Evolutionary conservation across 176 grass and related monocot genomes (phyloP), one percentile per base, ranked within the genome.

Genomic region (Panicum miliaceum): DNA sequence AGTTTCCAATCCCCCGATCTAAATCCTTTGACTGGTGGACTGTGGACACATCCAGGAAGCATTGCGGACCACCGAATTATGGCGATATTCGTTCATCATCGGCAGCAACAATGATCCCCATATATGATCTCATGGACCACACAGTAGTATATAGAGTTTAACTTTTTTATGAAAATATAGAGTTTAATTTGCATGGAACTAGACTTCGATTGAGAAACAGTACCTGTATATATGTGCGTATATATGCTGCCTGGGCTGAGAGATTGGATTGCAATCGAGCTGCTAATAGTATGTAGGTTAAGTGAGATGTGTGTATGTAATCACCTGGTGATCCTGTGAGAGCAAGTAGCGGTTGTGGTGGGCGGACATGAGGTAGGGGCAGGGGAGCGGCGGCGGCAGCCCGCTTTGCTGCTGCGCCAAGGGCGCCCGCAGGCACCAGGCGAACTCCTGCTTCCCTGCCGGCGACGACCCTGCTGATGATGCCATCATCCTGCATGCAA

Each of bases 291-390:
- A 51, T 16, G 23, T 60, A 60, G 6, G 9, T 53, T 9, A 26
- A 11, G 4, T 60, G 29, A 32, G 29, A 34, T 19, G n/a, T n/a
- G n/a, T n/a, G n/a, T n/a, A n/a, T n/a, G 32, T 20, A 51, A 7
- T 51, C 46, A 90, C 88, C 88, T 90, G 41, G 41, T 46, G 43
- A 45, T 74, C 78, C 61, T 83, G 88, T 51, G 85, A 66, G 48
- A 90, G 52, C 8, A 86, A 78, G 68, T 79, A 86, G 68, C 65
- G 79, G 79, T 43, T 81, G 9, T 86, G 79, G 37, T 90, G 80
- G 18, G 68, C 53, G 7, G 87, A 83, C 73, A 90, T 78, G 73
- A 90, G 84, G 80, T 86, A 86, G 29, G 88, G 79, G 58, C 78
- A 87, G 3, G 83, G 73, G 25, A 85, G 82, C 48, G 82, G 82